Evolutionary conservation across 2,329 filamentous ascomycete genomes (phyloP).

Genomic region (Xylariaceae sp.): DNA sequence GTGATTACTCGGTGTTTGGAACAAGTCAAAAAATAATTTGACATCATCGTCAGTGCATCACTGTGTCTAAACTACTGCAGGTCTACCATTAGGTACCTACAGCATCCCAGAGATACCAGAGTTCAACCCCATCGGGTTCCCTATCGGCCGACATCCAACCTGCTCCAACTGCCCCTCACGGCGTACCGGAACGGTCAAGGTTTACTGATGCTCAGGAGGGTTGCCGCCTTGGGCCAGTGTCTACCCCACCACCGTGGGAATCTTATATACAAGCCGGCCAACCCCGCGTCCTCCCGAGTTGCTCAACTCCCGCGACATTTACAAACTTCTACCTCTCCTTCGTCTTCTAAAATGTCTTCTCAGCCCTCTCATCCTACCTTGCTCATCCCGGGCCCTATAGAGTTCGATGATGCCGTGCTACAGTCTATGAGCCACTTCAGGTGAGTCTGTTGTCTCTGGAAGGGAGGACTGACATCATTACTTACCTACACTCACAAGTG

Average conservation of each 20-base stretch:
- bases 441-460: too few relatives aligned
- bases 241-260: constrained; percentile 25
- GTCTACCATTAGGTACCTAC: constrained; percentile 13
- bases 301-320: constrained; percentile 28
- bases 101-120: too few relatives aligned
- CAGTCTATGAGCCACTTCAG: constrained; percentile 94
- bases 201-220: not conserved
- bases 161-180: constrained; percentile 6
- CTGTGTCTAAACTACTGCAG: not conserved
- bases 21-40: too few relatives aligned
- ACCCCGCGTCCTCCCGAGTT: constrained; percentile 31
- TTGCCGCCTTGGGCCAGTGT: constrained; percentile 23
- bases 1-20: too few relatives aligned
- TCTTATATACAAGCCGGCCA: constrained; percentile 15
- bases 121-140: not conserved
- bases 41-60: too few relatives aligned
- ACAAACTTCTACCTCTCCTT: constrained; percentile 20
- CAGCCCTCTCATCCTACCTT: constrained; percentile 65
- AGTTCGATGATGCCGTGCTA: constrained; percentile 96
- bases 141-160: not conserved
- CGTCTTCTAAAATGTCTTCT: constrained; percentile 51
- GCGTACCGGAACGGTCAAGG: not conserved
- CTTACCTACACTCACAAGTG: constrained; percentile 49
- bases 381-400: constrained; percentile 95
- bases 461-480: too few relatives aligned